Evolutionary conservation across 1,284 basidiomycete species (phyloP), one percentile per base, ranked within the genome.

Genomic region (Peniophora sp.): DNA sequence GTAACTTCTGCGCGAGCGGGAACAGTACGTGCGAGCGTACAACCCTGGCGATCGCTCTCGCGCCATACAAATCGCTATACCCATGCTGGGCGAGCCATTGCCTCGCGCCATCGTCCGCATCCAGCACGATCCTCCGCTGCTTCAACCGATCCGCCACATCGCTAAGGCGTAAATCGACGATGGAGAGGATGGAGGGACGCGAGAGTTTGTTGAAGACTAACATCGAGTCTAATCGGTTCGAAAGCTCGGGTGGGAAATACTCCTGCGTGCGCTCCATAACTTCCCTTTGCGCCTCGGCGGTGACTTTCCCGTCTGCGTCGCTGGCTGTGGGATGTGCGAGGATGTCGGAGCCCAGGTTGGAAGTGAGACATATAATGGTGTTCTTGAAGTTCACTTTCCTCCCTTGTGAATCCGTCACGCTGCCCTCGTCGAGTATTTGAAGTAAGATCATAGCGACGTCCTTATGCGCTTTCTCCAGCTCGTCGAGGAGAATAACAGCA

Each of bases 361-460:
- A 52, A 43, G 69, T 83, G 53, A 79, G 60, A 58, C 57, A 89
- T 59, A 95, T 85, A 63, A 93, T 91, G 2, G 89, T 90, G 68
- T 90, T 92, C 79, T 85, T 89, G 83, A 56, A 58, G 43, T 58
- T 56, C 1, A 58, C 57, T 22, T 57, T 58, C 34, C 57, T 48
- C 25, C 57, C 57, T 48, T 58, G 57, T 38, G 83, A 87, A 63
- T 97, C 94, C 1, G 92, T 96, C 54, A 97, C 74, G 50, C 73
- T 81, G 10, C 94, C 94, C 66, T 97, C 94, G 60, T 97, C 93
- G 32, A 97, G 78, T 51, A 97, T 88, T 65, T 97, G 94, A 2
- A 97, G 75, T 12, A 97, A 73, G 53, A 96, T 91, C 81, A 95
- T 91, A 1, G 89, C 79, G 23, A 97, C 92, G 59, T 94, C 92